Base-by-base conservation (phyloP, 1,284 basidiomycete genomes). In the Neotropicomus parvogracilis region DNA sequence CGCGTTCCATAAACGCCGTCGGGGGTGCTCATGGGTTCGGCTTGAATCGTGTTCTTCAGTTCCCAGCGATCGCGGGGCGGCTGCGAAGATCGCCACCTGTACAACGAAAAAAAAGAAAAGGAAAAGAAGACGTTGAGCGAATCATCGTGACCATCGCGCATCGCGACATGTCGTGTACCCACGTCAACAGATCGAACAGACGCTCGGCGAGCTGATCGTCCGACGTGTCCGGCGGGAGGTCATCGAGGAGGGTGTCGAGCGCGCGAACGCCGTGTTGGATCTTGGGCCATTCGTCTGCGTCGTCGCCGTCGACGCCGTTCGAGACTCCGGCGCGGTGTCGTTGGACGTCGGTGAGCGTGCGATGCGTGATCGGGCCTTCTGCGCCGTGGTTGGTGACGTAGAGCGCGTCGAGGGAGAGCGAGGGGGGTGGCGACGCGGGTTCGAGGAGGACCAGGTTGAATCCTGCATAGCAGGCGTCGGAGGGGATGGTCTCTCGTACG, bases 401-500 rank as follows among this genome's bases (percentile, higher is more conserved):
- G 28, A 71, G 63, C 29, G 76, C 75, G 52, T 80, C 75, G 58
- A 79, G 80, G 16, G 62, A 57, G 41, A 83, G 60, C 29, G 39
- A 6, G 10, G 56, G 33, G 7, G 54, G 40, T 44, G 38, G 50
- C 41, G 58, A 50, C 0, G 48, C 2, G 48, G 75, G 69, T 46
- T 75, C 63, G 56, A 87, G 67, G 58, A 88, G 75, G 49, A 89
- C 70, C 31, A 90, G 62, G 63, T 90, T 91, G 74, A 91, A 91
- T 3, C 88, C 88, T 35, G 86, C 83, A 61, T 81, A 88, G 49
- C 69, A 66, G 14, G 68, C 68, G 50, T 80, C 73, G 53, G 67
- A 60, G 55, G 73, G 67, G 46, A 77, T 60, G 49, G 78, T 67
- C 54, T 58, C 65, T 48, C 68, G 66, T 39, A 76, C 66, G 59